Evolutionary conservation across 2,329 filamentous ascomycete genomes (phyloP), one percentile per base, ranked within the genome.

Genomic region (Fusarium sp.): DNA sequence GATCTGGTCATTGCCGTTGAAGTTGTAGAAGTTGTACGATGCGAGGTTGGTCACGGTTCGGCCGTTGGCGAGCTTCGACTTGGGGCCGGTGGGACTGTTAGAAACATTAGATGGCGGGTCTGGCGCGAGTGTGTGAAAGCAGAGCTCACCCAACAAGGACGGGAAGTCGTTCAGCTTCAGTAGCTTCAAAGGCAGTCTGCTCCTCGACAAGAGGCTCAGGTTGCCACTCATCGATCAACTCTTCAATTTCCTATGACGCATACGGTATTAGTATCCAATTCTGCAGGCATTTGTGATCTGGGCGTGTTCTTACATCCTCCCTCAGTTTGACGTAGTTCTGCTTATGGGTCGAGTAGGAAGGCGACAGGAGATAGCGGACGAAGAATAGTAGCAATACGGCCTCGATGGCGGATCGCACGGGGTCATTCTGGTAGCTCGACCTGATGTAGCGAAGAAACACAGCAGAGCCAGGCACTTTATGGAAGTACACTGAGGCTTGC

Each of bases 1-100:
- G 75, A 99, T 90, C 36, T 90, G 88, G 66, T 98, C 95, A 78
- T 97, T 97, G 54, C 89, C 89, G 69, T 97, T 93, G 80, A 99
- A 94, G 82, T 99, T 98, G 85, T 97, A 98, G 80, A 96, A 97
- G 80, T 99, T 99, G 82, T 94, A 96, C 3, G 93, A 97, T 37
- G 93, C 95, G 69, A 99, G 90, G 78, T 99, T 99, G 59, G 88
- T 93, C 26, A 97, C 96, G 18, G 92, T 97, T 71, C 93, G 91
- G 74, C 96, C 96, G 79, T 91, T 97, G 47, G 89, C 85, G 57
- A 99, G 88, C 79, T 96, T 97, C 50, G 91, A 90, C 79, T 96
- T 97, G 46, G 96, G 94, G 11, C 93, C 94, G 2, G 94, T 94
- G 7, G 95, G 92, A 46, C 67, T 70, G 46, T 42, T 40, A 13